Base-by-base conservation (phyloP, 1,284 basidiomycete species). In the Quambalaria eucalypti region DNA sequence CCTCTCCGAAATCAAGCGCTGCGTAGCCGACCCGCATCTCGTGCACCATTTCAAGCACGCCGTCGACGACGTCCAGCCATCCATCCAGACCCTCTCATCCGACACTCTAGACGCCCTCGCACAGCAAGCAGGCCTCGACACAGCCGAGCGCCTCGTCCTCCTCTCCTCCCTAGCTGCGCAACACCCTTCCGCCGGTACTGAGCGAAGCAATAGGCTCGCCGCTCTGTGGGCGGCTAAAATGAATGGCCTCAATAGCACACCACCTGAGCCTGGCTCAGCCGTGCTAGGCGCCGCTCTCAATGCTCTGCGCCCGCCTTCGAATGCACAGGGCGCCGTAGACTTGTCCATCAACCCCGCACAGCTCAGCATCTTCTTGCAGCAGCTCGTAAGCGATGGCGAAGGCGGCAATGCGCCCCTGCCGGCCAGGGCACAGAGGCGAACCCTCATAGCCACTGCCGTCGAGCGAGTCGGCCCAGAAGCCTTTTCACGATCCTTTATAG, bases 291-390 rank as follows among this genome's bases (percentile, higher is more conserved):
- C 83, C 25, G 87, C 87, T 67, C 86, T 90, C 76, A 82, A 87
- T 66, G 84, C 62, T 1, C 59, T 67, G 2, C 55, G 59, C 30
- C 50, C 51, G n/a, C 25, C 23, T 2, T 19, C 25, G 7, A 23
- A n/a, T n/a, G 52, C 84, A 38, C 87, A 89, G 76, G 79, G 90
- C 55, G 82, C 82, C 26, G n/a, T n/a, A n/a, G n/a, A n/a, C n/a
- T n/a, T n/a, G 84, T 84, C 19, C 80, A 81, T 52, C 87, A 89
- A 69, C 79, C 87, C 55, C 56, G 87, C 87, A 77, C 79, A 91
- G 65, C 82, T 90, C 78, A 80, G 84, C 52, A 87, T 88, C 74
- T 80, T 91, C 56, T 81, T 91, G 59, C 61, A 56, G 52, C 61
- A 60, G 9, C 60, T 66, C 28, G 59, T 71, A 46, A 62, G 61